Evolutionary conservation across 2,329 filamentous ascomycete species (phyloP), one percentile per base, ranked within the genome.

Genomic region (Diplodia scrobiculata): DNA sequence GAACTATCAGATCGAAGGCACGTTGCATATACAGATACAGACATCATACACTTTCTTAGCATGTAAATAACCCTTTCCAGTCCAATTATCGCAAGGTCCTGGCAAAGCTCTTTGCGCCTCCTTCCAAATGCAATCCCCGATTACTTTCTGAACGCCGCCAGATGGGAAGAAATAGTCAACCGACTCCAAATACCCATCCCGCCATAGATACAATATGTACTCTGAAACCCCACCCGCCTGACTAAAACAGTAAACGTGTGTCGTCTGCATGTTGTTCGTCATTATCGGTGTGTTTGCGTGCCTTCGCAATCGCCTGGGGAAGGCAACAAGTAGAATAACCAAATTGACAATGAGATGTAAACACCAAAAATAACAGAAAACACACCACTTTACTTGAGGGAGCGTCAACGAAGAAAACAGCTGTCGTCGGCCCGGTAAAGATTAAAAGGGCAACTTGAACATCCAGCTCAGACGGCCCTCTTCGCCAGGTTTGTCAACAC

Each of bases 401-500:
- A 4, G 25, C 25, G 25, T 10, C 17, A 9, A 19, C 6, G 7
- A 19, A 6, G n/a, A 19, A 19, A 45, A 19, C 17, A 45, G 17
- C 6, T 1, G 17, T 19, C 5, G n/a, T 45, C 38, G n/a, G 38
- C n/a, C 38, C 17, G 17, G 17, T 6, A 13, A 45, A n/a, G 3
- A 9, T 45, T 7, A 19, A 45, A 7, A 19, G 10, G 13, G 41
- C 9, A 19, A 17, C 1, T 45, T 45, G 17, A 45, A 7, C 17
- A 55, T 25, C 55, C 38, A 41, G 38, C 17, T 29, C 41, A 29
- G 34, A 34, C 58, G 5, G 32, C 36, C 19, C 36, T 21, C 54
- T 11, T 32, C 1, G 34, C 66, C 21, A 69, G 67, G 67, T 72
- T 70, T 32, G 75, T 50, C 63, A 76, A 71, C 32, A 75, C 69